phyloP scores from a whole-genome alignment of 331 rosid species.

The Pyracantha coccinea region DNA sequence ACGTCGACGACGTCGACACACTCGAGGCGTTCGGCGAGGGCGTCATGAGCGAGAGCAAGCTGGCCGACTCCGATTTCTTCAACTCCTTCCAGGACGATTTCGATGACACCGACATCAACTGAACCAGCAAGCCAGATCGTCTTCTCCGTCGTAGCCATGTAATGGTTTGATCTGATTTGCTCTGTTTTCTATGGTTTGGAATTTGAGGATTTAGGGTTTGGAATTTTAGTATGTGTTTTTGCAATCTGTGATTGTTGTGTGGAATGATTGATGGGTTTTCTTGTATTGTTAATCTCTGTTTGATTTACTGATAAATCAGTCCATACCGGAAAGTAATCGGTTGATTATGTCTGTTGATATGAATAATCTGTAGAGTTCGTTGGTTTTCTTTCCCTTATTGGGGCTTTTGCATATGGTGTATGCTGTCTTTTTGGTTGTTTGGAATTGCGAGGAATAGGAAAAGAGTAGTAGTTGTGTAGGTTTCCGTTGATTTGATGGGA shows the following conservation, averaged over 20 bases:
- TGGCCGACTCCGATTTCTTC: constrained; percentile 77
- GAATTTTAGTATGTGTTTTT: background rate
- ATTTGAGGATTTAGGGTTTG: background rate
- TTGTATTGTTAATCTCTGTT: background rate
- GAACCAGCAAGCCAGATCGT: background rate
- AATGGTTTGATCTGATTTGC: background rate
- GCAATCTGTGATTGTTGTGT: background rate
- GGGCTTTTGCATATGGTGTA: background rate
- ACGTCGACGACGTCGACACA: constrained; percentile 75
- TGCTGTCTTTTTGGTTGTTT: background rate
- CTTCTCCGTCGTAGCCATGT: background rate
- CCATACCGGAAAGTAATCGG: background rate
- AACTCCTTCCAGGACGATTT: constrained; percentile 72
- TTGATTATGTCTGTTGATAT: background rate
- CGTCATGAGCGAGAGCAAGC: constrained; percentile 52
- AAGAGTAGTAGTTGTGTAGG: background rate
- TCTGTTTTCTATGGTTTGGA: constrained; percentile 7
- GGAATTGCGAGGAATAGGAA: background rate
- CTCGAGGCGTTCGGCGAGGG: constrained; percentile 68
- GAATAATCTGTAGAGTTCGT: background rate
- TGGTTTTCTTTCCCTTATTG: background rate
- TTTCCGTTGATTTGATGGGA: background rate
- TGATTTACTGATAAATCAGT: background rate
- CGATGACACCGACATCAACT: constrained; percentile 75
- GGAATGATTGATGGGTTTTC: background rate